Conservation (phyloP, 129 eudicot genomes). For the Saussurea involucrata region DNA sequence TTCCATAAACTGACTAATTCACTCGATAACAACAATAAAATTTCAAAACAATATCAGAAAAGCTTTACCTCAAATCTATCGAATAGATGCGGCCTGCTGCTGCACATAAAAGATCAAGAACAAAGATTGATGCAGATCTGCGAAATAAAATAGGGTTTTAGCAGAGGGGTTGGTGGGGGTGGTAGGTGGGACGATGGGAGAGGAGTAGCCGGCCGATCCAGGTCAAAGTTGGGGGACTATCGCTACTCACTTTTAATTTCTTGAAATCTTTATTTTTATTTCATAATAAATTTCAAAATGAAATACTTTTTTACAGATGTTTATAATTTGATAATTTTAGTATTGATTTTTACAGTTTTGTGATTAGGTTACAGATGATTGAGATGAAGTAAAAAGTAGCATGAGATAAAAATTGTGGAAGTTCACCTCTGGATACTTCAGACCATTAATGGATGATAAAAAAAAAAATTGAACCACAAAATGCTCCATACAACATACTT, state of each 20-base stretch:
- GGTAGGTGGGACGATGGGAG: slow-evolving; percentile 8
- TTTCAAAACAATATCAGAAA: neutral
- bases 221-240: neutral
- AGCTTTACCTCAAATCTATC: slow-evolving; percentile 16
- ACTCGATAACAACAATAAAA: neutral
- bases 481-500: too few relatives aligned
- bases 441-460: too few relatives aligned
- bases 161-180: slow-evolving; percentile 24
- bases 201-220: neutral
- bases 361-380: too few relatives aligned
- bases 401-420: too few relatives aligned
- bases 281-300: too few relatives aligned
- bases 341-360: too few relatives aligned
- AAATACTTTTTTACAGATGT: too few relatives aligned
- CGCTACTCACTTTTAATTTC: neutral
- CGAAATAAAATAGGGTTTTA: slow-evolving; percentile 13
- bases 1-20: neutral
- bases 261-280: too few relatives aligned
- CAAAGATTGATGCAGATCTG: slow-evolving; percentile 15
- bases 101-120: neutral
- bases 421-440: too few relatives aligned
- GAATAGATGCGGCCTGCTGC: neutral
- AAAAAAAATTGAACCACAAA: too few relatives aligned
- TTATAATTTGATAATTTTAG: too few relatives aligned
- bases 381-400: too few relatives aligned